These are phyloP conservation scores for Capsicum pubescens DNA, from an alignment of 257 asterid species.

Conservation along the genomic window DNA sequence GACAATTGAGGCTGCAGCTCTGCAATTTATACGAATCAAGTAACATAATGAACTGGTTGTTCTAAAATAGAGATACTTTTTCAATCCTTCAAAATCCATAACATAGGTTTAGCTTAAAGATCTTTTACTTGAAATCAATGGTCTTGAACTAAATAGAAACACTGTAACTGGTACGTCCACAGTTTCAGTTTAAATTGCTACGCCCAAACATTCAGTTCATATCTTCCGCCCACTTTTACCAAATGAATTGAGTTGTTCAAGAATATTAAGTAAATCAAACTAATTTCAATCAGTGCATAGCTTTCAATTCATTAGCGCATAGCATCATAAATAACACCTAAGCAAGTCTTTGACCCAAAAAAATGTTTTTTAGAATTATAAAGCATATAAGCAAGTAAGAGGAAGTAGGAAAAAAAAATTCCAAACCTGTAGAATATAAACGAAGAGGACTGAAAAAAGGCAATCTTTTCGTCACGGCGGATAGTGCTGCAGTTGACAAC, in stretches of 20 bases:
- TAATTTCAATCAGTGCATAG: background rate
- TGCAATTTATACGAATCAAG: constrained; percentile 29
- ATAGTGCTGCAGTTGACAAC: background rate
- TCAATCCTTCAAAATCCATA: too few relatives aligned
- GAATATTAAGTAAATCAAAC: background rate
- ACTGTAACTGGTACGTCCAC: background rate
- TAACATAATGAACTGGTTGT: background rate
- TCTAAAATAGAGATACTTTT: background rate
- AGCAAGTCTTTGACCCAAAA: background rate
- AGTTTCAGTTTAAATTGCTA: background rate
- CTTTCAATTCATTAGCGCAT: background rate
- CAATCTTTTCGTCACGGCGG: background rate
- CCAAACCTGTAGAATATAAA: constrained; percentile 27
- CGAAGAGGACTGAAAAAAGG: constrained; percentile 18
- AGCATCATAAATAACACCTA: background rate
- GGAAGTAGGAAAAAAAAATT: background rate
- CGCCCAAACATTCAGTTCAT: background rate
- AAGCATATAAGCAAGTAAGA: background rate
- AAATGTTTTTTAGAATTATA: background rate
- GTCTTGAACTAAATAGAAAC: background rate
- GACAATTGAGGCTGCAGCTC: constrained; percentile 65
- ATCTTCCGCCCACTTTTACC: background rate
- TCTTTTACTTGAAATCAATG: background rate
- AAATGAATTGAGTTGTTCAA: background rate
- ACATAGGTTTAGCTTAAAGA: background rate